A percentile compares a stretch with the other conserved stretches of the same genome.
Conservation (phyloP, 2,329 filamentous ascomycete species). For the Paraphoma chrysanthemicola region DNA sequence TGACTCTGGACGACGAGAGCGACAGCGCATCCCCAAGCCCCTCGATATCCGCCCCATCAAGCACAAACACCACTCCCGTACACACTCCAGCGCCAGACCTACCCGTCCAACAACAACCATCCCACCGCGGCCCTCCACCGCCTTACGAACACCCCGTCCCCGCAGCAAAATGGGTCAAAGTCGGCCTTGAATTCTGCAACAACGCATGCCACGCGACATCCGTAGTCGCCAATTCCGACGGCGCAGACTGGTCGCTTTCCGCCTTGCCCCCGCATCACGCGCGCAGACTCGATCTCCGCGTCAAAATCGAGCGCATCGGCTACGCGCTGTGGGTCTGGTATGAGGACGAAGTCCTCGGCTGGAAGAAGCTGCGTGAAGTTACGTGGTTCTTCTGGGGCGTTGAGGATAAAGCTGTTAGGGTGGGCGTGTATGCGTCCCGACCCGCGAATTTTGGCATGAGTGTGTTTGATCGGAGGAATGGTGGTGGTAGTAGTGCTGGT, state of each 20-base stretch:
- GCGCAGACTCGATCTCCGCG: constrained; percentile 57
- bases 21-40: constrained; percentile 14
- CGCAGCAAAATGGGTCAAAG: constrained; percentile 66
- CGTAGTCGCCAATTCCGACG: constrained; percentile 63
- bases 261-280: constrained; percentile 54
- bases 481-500: constrained; percentile 28
- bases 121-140: constrained; percentile 35
- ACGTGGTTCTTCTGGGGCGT: constrained; percentile 69
- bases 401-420: constrained; percentile 64
- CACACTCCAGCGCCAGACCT: constrained; percentile 16
- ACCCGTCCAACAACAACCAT: constrained; percentile 9
- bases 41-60: constrained; percentile 15
- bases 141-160: constrained; percentile 46
- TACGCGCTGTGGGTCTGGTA: constrained; percentile 66
- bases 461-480: constrained; percentile 42
- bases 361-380: constrained; percentile 66
- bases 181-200: constrained; percentile 64
- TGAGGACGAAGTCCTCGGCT: constrained; percentile 52
- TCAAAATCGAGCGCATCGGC: constrained; percentile 65
- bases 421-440: constrained; percentile 65
- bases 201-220: constrained; percentile 63
- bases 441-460: constrained; percentile 57
- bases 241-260: constrained; percentile 64
- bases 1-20: constrained; percentile 17
- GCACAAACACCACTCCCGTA: constrained; percentile 8